Evolutionary conservation across 2,329 filamentous ascomycete species (phyloP).

Genomic region (Phialophora tarda): DNA sequence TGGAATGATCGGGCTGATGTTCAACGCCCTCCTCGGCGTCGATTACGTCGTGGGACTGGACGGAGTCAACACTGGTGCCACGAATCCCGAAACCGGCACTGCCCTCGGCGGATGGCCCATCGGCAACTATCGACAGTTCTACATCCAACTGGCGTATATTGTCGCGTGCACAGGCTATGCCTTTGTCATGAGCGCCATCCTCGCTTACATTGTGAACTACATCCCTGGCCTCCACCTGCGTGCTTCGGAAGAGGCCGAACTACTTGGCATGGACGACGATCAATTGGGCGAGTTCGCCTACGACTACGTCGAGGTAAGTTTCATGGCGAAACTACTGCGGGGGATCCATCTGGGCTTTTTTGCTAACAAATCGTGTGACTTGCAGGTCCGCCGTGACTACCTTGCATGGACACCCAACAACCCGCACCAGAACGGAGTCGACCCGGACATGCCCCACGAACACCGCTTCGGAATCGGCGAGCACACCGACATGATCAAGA

Average conservation of each 20-base stretch:
- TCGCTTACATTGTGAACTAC: constrained; percentile 73
- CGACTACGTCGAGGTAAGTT: constrained; percentile 54
- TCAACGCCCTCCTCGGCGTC: constrained; percentile 78
- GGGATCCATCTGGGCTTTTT: not conserved
- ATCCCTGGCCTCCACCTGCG: constrained; percentile 73
- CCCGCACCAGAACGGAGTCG: constrained; percentile 46
- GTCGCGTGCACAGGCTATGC: constrained; percentile 69
- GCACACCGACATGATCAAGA: constrained; percentile 67
- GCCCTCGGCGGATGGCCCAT: constrained; percentile 71
- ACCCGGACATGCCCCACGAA: constrained; percentile 61
- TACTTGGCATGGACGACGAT: constrained; percentile 65
- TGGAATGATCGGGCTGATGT: constrained; percentile 78
- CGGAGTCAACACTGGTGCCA: constrained; percentile 61
- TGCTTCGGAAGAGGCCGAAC: constrained; percentile 69
- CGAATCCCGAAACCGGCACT: constrained; percentile 47
- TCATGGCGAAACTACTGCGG: not conserved
- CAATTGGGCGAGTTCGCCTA: constrained; percentile 59
- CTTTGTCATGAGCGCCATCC: constrained; percentile 70
- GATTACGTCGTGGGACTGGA: constrained; percentile 76
- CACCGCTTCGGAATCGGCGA: constrained; percentile 65
- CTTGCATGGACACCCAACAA: constrained; percentile 57
- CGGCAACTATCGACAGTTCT: constrained; percentile 72
- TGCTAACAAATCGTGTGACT: not conserved
- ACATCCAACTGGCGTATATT: constrained; percentile 72
- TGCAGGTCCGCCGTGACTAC: constrained; percentile 54